Percentiles rank a stretch among this genome's conserved stretches.
Conservation (phyloP, 306 rosid genomes). For the Prunus armeniaca region DNA sequence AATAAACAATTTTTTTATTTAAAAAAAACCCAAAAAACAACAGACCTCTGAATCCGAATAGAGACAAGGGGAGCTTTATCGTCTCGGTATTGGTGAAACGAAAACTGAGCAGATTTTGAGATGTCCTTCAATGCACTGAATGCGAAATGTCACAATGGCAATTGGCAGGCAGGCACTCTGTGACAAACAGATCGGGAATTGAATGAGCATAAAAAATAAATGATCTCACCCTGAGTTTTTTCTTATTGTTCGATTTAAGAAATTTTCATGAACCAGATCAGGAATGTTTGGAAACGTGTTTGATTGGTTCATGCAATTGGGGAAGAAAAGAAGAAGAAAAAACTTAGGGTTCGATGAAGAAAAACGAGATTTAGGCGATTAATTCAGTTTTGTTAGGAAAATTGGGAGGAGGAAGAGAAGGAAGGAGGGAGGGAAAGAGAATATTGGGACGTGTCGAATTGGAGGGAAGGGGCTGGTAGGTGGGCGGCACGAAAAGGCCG, state of each 20-base stretch:
- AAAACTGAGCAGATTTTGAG: slow-evolving; percentile 26
- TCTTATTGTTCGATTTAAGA: not conserved
- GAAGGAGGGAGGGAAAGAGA: not conserved
- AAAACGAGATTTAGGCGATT: not conserved
- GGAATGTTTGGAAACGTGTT: not conserved
- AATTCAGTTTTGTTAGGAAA: not conserved
- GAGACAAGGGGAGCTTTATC: slow-evolving; percentile 26
- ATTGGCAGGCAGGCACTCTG: slow-evolving; percentile 1
- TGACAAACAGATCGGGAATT: slow-evolving; percentile 2
- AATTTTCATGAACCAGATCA: slow-evolving; percentile 12
- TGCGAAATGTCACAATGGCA: slow-evolving; percentile 29
- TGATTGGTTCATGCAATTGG: not conserved
- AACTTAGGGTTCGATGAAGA: slow-evolving; percentile 6
- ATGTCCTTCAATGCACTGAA: slow-evolving; percentile 36
- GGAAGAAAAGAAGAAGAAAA: not conserved
- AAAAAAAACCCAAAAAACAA: not conserved
- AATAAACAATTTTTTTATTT: not conserved
- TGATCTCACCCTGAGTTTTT: slow-evolving; percentile 13
- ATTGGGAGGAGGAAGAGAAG: not conserved
- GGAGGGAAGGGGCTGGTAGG: not conserved
- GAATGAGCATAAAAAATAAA: too few relatives aligned
- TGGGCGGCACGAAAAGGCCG: slow-evolving; percentile 9
- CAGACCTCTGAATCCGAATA: slow-evolving; percentile 14
- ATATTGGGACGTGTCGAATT: not conserved
- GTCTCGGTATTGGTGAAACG: slow-evolving; percentile 40